phyloP scores from a whole-genome alignment of 371 early-diverging fungal genomes.

The Mortierella sp. region DNA sequence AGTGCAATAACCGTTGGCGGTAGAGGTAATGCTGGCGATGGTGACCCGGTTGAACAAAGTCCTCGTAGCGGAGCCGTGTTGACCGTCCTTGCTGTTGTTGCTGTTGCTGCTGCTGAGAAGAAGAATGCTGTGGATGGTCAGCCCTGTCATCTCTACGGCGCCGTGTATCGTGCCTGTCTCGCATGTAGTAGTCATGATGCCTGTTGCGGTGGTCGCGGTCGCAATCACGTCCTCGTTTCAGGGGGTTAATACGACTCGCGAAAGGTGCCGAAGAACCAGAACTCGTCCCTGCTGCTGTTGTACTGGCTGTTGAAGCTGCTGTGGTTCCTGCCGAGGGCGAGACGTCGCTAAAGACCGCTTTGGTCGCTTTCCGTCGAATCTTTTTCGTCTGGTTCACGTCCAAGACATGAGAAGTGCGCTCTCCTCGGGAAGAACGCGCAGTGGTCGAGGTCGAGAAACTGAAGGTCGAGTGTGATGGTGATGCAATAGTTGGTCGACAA shows the following conservation, averaged over 20 bases:
- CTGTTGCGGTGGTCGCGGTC: not conserved
- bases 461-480: not conserved
- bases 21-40: constrained; percentile 24
- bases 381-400: constrained; percentile 15
- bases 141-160: constrained; percentile 4
- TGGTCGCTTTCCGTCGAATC: constrained; percentile 26
- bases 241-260: constrained; percentile 6
- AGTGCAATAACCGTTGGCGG: constrained; percentile 22
- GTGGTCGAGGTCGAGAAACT: constrained; percentile 21
- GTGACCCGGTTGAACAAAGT: constrained; percentile 26
- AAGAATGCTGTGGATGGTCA: not conserved
- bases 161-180: constrained; percentile 7
- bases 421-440: not conserved
- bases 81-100: constrained; percentile 7
- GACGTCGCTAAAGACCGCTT: constrained; percentile 16
- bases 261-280: not conserved
- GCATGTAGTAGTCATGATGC: not conserved
- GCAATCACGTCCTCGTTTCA: constrained; percentile 6
- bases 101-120: not conserved
- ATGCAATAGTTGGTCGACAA: not conserved
- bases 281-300: not conserved
- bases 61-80: constrained; percentile 25
- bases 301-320: not conserved
- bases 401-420: not conserved
- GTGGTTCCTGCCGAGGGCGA: not conserved